These are phyloP conservation scores for Carpinus viminea DNA, from an alignment of 306 rosid genomes.

Conservation along the genomic window DNA sequence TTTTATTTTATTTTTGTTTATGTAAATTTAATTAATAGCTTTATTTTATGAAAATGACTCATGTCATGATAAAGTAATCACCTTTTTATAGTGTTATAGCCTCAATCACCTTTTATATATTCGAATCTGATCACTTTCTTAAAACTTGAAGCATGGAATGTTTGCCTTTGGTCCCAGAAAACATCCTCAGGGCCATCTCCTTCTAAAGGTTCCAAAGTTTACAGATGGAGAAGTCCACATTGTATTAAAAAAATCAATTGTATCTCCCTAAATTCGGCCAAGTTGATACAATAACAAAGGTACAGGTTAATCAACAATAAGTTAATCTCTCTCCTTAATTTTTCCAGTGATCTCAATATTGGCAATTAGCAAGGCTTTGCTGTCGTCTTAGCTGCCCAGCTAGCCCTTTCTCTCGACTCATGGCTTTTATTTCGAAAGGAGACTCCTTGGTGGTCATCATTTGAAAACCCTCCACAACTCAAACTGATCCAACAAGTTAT, in stretches of 20 bases:
- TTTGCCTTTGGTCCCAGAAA: not conserved
- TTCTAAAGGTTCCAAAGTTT: not conserved
- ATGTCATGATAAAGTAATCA: not conserved
- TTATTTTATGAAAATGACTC: not conserved
- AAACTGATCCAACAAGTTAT: not conserved
- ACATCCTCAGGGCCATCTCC: not conserved
- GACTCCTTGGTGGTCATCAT: no score
- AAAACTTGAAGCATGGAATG: not conserved
- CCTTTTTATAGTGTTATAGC: not conserved
- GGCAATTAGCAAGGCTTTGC: no score
- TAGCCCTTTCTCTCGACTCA: no score
- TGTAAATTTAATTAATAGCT: not conserved
- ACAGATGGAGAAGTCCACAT: not conserved
- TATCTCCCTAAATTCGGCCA: not conserved
- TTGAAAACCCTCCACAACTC: no score
- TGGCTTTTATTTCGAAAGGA: no score
- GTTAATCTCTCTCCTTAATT: not conserved
- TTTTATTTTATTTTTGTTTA: not conserved
- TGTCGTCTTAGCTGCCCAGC: no score
- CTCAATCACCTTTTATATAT: not conserved
- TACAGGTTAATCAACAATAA: not conserved
- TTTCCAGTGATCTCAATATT: no score
- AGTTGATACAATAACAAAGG: not conserved
- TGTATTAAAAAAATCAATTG: not conserved
- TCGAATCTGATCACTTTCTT: not conserved